phyloP scores from a whole-genome alignment of 768 basidiomycete genomes.

The Pilatotrama ljubarskyi region DNA sequence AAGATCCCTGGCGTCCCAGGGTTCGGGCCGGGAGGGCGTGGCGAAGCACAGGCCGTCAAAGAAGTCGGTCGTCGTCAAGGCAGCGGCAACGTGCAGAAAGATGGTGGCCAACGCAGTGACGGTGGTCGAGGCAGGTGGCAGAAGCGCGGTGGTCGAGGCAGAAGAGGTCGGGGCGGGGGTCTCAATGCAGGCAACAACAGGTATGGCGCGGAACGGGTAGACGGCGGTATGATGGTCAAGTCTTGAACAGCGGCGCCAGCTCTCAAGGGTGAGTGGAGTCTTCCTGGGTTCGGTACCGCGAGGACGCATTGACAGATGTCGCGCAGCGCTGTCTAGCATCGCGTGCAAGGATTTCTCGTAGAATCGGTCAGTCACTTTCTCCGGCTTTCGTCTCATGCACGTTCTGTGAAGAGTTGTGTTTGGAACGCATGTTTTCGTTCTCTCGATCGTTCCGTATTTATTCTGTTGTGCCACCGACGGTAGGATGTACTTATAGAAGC shows the following conservation, averaged over 20 bases:
- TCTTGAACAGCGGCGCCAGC: conserved; percentile 16
- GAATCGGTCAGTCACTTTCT: conserved; percentile 7
- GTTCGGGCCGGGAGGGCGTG: conserved; percentile 7
- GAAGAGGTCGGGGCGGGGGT: conserved; percentile 15
- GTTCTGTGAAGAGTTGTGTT: neutral
- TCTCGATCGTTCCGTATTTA: conserved; percentile 6
- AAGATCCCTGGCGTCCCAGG: conserved; percentile 7
- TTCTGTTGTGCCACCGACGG: conserved; percentile 4
- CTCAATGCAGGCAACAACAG: neutral
- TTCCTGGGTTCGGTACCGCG: neutral
- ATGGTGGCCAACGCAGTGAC: conserved; percentile 12
- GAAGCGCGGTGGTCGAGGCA: conserved; percentile 19
- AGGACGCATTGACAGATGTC: neutral
- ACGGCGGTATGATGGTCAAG: conserved; percentile 32
- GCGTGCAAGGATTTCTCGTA: neutral
- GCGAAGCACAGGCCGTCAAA: conserved; percentile 13
- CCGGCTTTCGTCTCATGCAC: neutral
- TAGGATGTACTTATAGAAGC: conserved; percentile 1
- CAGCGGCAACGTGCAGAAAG: conserved; percentile 7
- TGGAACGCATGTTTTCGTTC: neutral
- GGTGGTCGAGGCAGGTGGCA: conserved; percentile 14
- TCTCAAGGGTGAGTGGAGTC: neutral
- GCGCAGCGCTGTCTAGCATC: neutral
- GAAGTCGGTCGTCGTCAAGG: conserved; percentile 19
- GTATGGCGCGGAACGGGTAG: conserved; percentile 23